Percentiles rank a stretch among this genome's conserved stretches.
Evolutionary conservation across 116 monocot species (phyloP).

Genomic region (Trichopus zeylanicus): DNA sequence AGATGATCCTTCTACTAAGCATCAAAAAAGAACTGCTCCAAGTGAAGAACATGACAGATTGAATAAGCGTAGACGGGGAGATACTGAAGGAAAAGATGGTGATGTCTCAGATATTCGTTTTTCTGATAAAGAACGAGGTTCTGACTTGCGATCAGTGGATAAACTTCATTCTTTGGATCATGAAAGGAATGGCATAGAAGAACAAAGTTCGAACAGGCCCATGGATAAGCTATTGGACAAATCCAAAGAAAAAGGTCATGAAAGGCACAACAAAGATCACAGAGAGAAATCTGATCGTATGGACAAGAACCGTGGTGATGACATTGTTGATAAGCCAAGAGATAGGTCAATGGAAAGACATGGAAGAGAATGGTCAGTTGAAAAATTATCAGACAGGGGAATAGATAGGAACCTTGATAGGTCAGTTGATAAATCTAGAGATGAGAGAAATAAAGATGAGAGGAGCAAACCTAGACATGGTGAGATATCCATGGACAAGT

Average conservation of each 20-base stretch:
- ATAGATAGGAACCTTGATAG: conserved; percentile 45
- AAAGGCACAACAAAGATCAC: conserved; percentile 73
- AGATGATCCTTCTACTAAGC: conserved; percentile 37
- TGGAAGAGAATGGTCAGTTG: conserved; percentile 71
- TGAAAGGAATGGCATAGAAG: conserved; percentile 48
- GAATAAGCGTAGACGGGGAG: conserved; percentile 71
- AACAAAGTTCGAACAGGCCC: conserved; percentile 34
- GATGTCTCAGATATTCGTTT: conserved; percentile 14
- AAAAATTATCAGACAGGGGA: conserved; percentile 62
- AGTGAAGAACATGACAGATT: conserved; percentile 72
- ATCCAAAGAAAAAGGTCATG: conserved; percentile 54
- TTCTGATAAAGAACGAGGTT: conserved; percentile 29
- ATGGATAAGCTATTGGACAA: conserved; percentile 46
- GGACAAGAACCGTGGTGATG: conserved; percentile 56
- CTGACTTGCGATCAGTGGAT: conserved; percentile 21
- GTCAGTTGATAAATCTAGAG: conserved; percentile 43
- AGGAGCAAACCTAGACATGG: conserved; percentile 46
- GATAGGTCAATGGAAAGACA: conserved; percentile 83
- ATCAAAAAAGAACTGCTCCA: conserved; percentile 42
- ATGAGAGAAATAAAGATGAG: conserved; percentile 69
- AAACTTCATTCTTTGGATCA: conserved; percentile 40
- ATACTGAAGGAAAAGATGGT: conserved; percentile 46
- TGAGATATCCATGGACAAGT: conserved; percentile 35
- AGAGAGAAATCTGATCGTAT: conserved; percentile 53
- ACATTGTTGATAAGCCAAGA: conserved; percentile 58